phyloP scores from a whole-genome alignment of 345 rosid species.

The Salix brachista region DNA sequence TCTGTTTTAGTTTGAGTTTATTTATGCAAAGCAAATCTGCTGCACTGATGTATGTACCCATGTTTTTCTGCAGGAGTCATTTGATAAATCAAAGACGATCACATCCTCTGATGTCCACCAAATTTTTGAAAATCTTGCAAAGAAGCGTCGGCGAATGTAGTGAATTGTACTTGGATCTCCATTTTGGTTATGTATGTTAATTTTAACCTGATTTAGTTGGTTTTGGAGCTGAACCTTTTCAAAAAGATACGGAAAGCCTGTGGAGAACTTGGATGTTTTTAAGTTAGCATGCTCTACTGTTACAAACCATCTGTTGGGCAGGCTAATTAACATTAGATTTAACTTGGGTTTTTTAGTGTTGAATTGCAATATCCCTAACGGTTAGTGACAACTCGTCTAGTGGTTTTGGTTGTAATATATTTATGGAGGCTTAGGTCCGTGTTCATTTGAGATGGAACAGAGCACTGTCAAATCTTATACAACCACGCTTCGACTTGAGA shows the following conservation, averaged over 20 bases:
- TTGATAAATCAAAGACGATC: slow-evolving; percentile 78
- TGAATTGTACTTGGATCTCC: slow-evolving; percentile 10
- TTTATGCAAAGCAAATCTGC: not conserved
- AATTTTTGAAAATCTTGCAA: slow-evolving; percentile 85
- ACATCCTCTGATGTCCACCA: slow-evolving; percentile 74
- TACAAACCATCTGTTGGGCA: not conserved
- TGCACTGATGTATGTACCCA: not conserved
- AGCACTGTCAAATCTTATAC: not conserved
- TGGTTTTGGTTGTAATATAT: not conserved
- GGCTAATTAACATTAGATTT: not conserved
- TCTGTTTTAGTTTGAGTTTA: not conserved
- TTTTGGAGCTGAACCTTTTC: slow-evolving; percentile 7
- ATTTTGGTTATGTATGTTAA: not conserved
- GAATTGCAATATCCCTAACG: not conserved
- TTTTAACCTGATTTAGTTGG: slow-evolving; percentile 1
- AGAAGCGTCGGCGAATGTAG: slow-evolving; percentile 65
- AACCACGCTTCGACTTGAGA: not conserved
- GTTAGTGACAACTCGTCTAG: not conserved
- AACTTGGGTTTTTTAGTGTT: not conserved
- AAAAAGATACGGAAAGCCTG: slow-evolving; percentile 2
- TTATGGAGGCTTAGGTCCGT: not conserved
- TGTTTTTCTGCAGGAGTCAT: slow-evolving; percentile 49
- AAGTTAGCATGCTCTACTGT: not conserved
- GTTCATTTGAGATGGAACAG: not conserved
- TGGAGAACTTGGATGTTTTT: not conserved